Base-by-base conservation (phyloP, 768 basidiomycete genomes). In the Dentipellis sp. region DNA sequence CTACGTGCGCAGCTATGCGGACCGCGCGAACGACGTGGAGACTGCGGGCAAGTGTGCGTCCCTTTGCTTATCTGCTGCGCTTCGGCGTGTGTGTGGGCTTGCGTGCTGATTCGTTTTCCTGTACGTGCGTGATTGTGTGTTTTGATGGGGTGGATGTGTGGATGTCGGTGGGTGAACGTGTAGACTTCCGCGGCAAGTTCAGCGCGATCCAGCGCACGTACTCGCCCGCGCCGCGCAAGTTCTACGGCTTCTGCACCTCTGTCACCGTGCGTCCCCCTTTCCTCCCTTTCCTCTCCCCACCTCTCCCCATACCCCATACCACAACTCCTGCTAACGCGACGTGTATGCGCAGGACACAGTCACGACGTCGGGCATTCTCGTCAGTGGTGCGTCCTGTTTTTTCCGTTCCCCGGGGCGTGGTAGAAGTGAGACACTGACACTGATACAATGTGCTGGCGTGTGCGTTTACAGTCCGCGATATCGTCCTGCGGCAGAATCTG, bases 161-260 rank as follows among this genome's bases (percentile, higher is more conserved):
- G n/a, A n/a, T n/a, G n/a, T n/a, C n/a, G n/a, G n/a, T n/a, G n/a
- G n/a, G n/a, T n/a, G n/a, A n/a, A 11, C 23, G 16, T 9, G 16
- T 38, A 87, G 85, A 86, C 67, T 78, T 87, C 60, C 75, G 79
- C 50, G 74, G 81, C 66, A 87, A 87, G 65, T 88, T 88, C 62
- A 80, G 76, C 59, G 86, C 85, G 11, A 88, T 89, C 21, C 87
- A 88, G 62, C 72, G 87, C 59, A 86, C 88, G 66, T 82, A 84
- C 64, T 88, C 86, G 3, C 86, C 84, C 1, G 76, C 74, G 39
- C 86, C 86, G 50, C 75, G 87, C 49, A 86, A 86, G 64, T 89
- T 88, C 62, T 88, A 89, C 62, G 82, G 82, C 10, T 89, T 86
- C 64, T 85, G 82, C 61, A 89, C 86, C 17, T 85, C 84, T 38